Evolutionary conservation across 352 stramenopile genomes (phyloP).

Genomic region (Pythium sukuiense): DNA sequence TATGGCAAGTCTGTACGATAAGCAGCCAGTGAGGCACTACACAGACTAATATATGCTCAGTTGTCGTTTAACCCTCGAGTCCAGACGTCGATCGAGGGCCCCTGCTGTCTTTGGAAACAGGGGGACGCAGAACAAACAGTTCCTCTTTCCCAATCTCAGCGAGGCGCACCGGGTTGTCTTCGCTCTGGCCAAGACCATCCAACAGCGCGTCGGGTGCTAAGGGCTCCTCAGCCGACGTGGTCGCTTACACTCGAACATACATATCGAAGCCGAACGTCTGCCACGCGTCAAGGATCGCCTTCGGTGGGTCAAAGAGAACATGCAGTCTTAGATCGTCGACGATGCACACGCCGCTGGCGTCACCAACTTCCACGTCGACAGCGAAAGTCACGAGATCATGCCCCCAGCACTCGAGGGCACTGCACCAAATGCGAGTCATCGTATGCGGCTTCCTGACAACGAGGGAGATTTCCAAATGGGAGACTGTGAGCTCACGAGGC

Average conservation of each 20-base stretch:
- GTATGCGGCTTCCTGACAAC: too few relatives aligned
- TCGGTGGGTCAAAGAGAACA: neutral
- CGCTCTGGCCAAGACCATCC: neutral
- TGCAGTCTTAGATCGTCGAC: neutral
- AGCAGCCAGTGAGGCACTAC: conserved; percentile 2
- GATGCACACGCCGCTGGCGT: neutral
- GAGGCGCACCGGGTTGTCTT: neutral
- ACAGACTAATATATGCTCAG: too few relatives aligned
- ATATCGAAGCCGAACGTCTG: too few relatives aligned
- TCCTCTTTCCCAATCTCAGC: neutral
- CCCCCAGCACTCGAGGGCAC: too few relatives aligned
- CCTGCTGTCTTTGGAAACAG: too few relatives aligned
- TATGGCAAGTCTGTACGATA: neutral
- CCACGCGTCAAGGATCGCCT: too few relatives aligned
- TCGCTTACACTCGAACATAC: neutral
- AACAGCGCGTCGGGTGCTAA: neutral
- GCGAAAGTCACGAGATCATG: neutral
- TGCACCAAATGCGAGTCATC: neutral
- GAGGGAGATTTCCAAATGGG: too few relatives aligned
- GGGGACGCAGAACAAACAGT: too few relatives aligned
- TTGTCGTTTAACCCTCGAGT: too few relatives aligned
- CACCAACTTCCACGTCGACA: neutral
- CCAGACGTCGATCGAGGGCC: too few relatives aligned
- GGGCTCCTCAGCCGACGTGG: neutral
- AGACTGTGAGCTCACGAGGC: too few relatives aligned